Conservation (phyloP, 164 flowering plant genomes). For the Vitis rupestris region DNA sequence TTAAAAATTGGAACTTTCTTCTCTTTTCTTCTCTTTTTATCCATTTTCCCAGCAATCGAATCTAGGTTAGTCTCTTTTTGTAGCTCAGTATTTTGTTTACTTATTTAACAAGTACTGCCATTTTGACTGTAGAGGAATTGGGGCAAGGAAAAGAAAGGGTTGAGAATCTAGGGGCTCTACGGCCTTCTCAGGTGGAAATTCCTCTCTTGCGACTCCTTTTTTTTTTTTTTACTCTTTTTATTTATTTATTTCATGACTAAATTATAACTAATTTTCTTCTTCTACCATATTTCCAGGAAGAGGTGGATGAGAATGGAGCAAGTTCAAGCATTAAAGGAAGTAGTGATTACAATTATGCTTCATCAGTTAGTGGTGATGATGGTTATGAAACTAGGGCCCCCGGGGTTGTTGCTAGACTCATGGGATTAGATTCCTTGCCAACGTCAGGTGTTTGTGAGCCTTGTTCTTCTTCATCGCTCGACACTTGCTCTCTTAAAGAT, state of each 20-base stretch:
- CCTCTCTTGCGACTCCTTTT: background rate
- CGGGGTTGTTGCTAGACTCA: constrained; percentile 70
- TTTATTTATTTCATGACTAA: background rate
- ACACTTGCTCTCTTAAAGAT: constrained; percentile 28
- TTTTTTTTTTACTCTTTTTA: background rate
- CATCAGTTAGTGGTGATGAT: constrained; percentile 46
- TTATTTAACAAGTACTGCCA: background rate
- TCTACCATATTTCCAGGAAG: constrained; percentile 22
- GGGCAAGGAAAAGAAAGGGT: constrained; percentile 32
- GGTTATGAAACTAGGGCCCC: constrained; percentile 46
- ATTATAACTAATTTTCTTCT: background rate
- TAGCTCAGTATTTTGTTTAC: background rate
- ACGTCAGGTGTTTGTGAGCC: constrained; percentile 34
- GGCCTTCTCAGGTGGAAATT: constrained; percentile 29
- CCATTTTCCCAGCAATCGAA: no score
- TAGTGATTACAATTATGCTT: constrained; percentile 31
- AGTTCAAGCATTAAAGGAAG: constrained; percentile 26
- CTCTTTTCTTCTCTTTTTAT: background rate
- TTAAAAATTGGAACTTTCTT: no score
- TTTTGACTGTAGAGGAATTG: constrained; percentile 27
- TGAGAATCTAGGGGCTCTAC: constrained; percentile 19
- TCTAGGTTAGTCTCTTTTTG: no score
- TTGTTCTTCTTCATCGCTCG: constrained; percentile 20
- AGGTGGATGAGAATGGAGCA: constrained; percentile 28
- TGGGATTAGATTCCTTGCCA: constrained; percentile 75